Evolutionary conservation across 495 filamentous ascomycete species (phyloP).

Genomic region (Annulohypoxylon moriforme): DNA sequence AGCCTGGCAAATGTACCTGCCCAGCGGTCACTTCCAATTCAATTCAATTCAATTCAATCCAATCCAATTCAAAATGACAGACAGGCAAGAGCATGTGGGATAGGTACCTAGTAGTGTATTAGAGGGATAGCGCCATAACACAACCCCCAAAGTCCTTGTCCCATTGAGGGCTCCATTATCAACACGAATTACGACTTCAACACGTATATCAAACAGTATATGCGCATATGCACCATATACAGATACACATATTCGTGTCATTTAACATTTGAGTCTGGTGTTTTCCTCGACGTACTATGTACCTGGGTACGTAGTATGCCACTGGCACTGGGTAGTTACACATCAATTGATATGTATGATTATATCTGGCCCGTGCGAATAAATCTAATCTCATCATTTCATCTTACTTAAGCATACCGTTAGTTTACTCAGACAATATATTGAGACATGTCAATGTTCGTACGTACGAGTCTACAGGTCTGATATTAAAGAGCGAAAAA

Average conservation of each 20-base stretch:
- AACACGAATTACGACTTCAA: conserved; percentile 8
- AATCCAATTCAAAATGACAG: conserved; percentile 2
- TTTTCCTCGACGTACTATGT: neutral
- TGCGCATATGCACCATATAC: neutral
- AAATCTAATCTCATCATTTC: neutral
- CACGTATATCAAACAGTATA: conserved; percentile 1
- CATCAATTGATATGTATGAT: no score
- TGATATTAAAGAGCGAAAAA: neutral
- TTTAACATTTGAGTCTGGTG: neutral
- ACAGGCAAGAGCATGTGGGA: neutral
- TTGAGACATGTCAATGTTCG: neutral
- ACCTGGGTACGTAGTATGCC: neutral
- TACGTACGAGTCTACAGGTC: neutral
- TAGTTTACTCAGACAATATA: neutral
- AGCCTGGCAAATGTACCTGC: neutral
- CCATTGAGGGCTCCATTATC: neutral
- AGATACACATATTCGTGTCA: neutral
- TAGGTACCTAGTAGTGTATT: neutral
- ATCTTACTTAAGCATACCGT: neutral
- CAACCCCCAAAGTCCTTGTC: conserved; percentile 5
- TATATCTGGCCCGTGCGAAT: neutral
- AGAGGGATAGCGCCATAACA: neutral
- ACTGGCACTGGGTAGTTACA: no score
- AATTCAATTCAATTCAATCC: no score
- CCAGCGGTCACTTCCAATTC: neutral